phyloP scores from a whole-genome alignment of 768 basidiomycete species.

The Tylopilus sp. region DNA sequence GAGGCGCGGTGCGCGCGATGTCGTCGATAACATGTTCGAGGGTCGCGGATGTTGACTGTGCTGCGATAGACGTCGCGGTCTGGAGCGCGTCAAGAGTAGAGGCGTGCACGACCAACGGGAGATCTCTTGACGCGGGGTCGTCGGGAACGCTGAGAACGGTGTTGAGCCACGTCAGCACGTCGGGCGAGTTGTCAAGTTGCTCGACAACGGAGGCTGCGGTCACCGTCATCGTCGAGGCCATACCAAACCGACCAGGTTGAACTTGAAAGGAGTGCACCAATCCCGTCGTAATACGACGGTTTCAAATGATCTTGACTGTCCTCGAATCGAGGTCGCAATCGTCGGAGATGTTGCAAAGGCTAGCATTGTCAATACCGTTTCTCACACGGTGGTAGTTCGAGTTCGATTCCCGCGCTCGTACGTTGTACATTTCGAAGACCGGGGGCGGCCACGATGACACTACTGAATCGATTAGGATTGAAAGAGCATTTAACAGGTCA shows the following conservation, averaged over 20 bases:
- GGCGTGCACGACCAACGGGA: conserved; percentile 50
- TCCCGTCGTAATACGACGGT: neutral
- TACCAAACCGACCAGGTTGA: neutral
- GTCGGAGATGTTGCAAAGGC: conserved; percentile 61
- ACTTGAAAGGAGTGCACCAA: neutral
- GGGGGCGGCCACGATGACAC: too few species aligned
- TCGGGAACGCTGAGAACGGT: conserved; percentile 44
- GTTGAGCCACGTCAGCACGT: conserved; percentile 72
- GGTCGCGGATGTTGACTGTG: conserved; percentile 81
- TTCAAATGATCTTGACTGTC: neutral
- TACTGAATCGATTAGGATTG: too few species aligned
- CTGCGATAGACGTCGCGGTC: conserved; percentile 78
- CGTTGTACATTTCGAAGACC: too few species aligned
- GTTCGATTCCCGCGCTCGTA: conserved; percentile 36
- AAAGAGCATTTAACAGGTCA: too few species aligned
- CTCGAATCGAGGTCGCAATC: neutral
- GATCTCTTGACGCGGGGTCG: conserved; percentile 37
- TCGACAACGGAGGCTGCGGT: conserved; percentile 43
- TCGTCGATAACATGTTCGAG: conserved; percentile 91
- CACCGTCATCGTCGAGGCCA: conserved; percentile 23
- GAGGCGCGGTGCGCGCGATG: conserved; percentile 85
- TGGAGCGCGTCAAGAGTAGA: conserved; percentile 72
- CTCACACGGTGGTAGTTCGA: conserved; percentile 49
- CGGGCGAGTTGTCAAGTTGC: conserved; percentile 57
- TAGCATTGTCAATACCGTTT: conserved; percentile 69